These are phyloP conservation scores for Ceratobasidium sp. DNA, from an alignment of 1,284 basidiomycete genomes.

Conservation along the genomic window DNA sequence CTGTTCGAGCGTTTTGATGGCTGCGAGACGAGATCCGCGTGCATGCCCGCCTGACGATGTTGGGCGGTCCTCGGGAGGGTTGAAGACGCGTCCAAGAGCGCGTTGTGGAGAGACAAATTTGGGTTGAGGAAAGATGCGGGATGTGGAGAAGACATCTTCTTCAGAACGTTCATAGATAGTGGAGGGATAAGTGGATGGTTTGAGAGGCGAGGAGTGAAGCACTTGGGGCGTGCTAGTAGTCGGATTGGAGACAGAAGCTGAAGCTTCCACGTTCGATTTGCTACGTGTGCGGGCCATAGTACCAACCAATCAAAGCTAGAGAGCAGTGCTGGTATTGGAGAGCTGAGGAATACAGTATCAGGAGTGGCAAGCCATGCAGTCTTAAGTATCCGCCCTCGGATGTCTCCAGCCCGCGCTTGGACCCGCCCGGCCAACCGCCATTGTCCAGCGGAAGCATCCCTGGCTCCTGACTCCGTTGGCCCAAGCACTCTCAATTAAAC, in stretches of 20 bases:
- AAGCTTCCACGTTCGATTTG: constrained; percentile 2
- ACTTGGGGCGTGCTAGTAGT: background rate
- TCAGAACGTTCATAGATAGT: background rate
- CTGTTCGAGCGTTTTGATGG: background rate
- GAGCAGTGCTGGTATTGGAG: background rate
- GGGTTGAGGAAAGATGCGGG: background rate
- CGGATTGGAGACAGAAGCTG: background rate
- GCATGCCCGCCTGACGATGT: background rate
- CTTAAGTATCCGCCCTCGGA: too few species aligned
- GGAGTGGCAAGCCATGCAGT: background rate
- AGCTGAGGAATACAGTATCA: background rate
- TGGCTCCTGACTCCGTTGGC: too few species aligned
- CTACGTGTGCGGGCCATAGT: constrained; percentile 19
- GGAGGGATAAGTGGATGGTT: background rate
- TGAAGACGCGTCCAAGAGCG: too few species aligned
- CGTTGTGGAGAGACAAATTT: background rate
- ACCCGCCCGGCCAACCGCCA: constrained; percentile 1
- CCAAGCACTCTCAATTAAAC: too few species aligned
- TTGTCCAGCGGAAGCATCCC: background rate
- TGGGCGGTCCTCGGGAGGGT: too few species aligned
- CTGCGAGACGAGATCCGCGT: constrained; percentile 5
- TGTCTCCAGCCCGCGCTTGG: constrained; percentile 10
- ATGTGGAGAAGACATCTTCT: background rate
- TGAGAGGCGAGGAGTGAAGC: constrained; percentile 13
- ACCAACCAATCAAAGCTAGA: background rate